Base-by-base conservation (phyloP, 306 rosid species). In the Rubus parviflorus region DNA sequence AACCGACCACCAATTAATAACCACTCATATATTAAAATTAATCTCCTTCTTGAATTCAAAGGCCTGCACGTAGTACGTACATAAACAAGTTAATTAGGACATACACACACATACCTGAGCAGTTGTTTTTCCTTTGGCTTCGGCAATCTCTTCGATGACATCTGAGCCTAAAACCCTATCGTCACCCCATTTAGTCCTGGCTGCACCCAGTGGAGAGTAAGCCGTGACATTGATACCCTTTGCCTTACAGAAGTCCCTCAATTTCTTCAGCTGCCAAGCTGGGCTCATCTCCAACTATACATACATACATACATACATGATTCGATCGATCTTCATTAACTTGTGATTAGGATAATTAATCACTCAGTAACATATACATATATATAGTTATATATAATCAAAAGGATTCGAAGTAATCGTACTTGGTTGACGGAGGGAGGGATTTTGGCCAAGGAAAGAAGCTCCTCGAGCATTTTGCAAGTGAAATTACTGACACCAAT, bases 401-500 rank as follows among this genome's bases (percentile, higher is more conserved):
- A 30, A 61, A 61, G 5, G 35, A n/a, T 20, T 38, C 7, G 46
- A 46, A 56, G 47, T 40, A 70, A 42, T 19, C 35, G 66, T 68
- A 89, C 98, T 80, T 93, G 98, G 74, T 93, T 90, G 4, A 87
- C 80, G 1, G 91, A 79, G 1, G 98, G 97, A 73, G 91, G 89
- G 67, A 90, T 88, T 82, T 82, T 65, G 11, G 97, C 90, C 23
- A 85, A 67, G 73, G 93, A 81, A 25, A 91, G 87, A 54, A 91
- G 83, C 6, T 87, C 77, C 12, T 94, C 61, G 63, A 94, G 97
- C 86, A 75, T 86, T 38, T 75, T 85, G 79, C 82, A 20, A 8
- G 98, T 88, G 94, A 94, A 91, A 82, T 94, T 94, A 81, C 96
- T 87, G 19, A 84, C 96, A 12, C 98, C 98, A 46, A 94, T 90